Evolutionary conservation across 2,329 filamentous ascomycete genomes (phyloP).

Genomic region (Dactylonectria estremocensis): DNA sequence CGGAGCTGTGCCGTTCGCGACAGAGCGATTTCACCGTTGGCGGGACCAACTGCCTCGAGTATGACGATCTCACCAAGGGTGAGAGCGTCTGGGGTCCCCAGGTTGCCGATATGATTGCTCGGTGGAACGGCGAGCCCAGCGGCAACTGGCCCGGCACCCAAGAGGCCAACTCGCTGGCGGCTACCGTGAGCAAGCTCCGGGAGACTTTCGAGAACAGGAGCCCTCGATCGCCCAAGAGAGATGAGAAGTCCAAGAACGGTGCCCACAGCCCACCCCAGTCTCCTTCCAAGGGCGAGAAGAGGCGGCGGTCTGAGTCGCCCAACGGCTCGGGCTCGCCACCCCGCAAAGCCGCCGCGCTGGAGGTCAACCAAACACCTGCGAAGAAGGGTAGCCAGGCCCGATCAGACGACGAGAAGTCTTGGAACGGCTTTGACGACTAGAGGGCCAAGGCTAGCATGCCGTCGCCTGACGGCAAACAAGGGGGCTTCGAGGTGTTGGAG

Average conservation of each 20-base stretch:
- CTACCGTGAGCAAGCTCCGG: slow-evolving; percentile 43
- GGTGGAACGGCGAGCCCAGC: slow-evolving; percentile 58
- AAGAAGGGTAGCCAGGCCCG: slow-evolving; percentile 35
- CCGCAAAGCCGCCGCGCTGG: slow-evolving; percentile 50
- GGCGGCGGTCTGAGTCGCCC: slow-evolving; percentile 49
- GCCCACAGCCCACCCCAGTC: slow-evolving; percentile 19
- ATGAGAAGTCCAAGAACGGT: slow-evolving; percentile 27
- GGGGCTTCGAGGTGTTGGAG: slow-evolving; percentile 22
- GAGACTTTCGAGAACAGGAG: slow-evolving; percentile 39
- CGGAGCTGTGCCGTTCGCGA: slow-evolving; percentile 82
- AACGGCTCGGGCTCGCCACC: slow-evolving; percentile 43
- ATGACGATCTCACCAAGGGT: slow-evolving; percentile 80
- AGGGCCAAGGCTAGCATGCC: neutral
- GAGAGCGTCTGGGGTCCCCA: slow-evolving; percentile 88
- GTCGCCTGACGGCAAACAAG: slow-evolving; percentile 10
- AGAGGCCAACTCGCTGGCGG: slow-evolving; percentile 32
- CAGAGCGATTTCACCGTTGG: slow-evolving; percentile 86
- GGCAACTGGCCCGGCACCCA: slow-evolving; percentile 43
- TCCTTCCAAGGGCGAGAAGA: slow-evolving; percentile 47
- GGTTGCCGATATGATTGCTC: slow-evolving; percentile 66
- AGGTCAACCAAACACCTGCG: slow-evolving; percentile 34
- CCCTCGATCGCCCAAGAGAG: slow-evolving; percentile 34
- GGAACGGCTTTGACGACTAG: slow-evolving; percentile 60
- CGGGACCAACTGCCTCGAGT: slow-evolving; percentile 81
- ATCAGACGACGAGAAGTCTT: slow-evolving; percentile 59